Base-by-base conservation (phyloP, 1,139 yeast genomes). In the Geotrichum macrosporum region DNA sequence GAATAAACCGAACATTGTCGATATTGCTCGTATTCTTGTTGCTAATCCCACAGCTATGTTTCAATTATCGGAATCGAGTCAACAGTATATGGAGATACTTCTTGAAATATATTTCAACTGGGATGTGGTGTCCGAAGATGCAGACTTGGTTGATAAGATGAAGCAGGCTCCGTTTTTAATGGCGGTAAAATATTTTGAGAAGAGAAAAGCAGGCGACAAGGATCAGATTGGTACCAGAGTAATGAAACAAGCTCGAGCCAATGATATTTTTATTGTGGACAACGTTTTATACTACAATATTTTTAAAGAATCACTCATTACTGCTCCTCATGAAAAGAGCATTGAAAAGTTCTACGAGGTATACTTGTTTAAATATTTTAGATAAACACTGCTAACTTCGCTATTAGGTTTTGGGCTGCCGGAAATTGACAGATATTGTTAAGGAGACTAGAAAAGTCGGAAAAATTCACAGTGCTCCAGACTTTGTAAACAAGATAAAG, bases 281-380 rank as follows among this genome's bases (percentile, higher is more conserved):
- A 69, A 69, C 44, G 65, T 70, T n/a, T 60, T 66, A 15, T 54
- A 59, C 10, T 68, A 59, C 57, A 65, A 66, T 48, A 54, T 62
- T 44, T 69, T 69, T 55, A 64, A 63, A 39, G 45, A 56, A 21
- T 54, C 58, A 12, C 46, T 69, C n/a, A 50, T 60, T 33, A 56
- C 66, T 2, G 70, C 70, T 3, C 73, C 73, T 2, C 71, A 66
- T 44, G 61, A 57, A 15, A 50, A 50, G 8, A 45, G 41, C 2
- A 48, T 69, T 10, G 73, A 69, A 46, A 40, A 32, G n/a, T 53
- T 69, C 10, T 69, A 67, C 46, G 21, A 27, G 22, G 52, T 38
- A 44, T 4, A 32, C 24, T 38, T 38, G 2, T 2, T 13, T 16
- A 12, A 16, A 5, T 37, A 22, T n/a, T 13, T 21, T 39, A 12